phyloP scores from a whole-genome alignment of 441 rosid species.

The Adansonia grandidieri region DNA sequence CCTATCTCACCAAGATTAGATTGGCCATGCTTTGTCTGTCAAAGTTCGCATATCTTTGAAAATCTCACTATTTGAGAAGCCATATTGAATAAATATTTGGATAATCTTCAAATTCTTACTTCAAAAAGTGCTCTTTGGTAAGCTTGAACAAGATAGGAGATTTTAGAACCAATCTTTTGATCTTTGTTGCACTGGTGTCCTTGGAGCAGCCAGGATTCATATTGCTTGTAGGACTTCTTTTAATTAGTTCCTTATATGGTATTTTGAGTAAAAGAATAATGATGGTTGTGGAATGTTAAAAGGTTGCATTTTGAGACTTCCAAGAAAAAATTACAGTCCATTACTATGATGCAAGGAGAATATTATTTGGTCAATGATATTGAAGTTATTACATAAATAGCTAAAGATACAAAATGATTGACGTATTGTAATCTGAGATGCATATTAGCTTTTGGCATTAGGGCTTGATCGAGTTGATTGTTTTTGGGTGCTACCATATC shows the following conservation, averaged over 20 bases:
- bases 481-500: not conserved
- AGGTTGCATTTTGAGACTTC: not conserved
- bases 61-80: not conserved
- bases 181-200: not conserved
- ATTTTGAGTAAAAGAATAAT: conserved; percentile 12
- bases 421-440: not conserved
- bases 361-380: not conserved
- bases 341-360: conserved; percentile 1
- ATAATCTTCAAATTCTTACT: not conserved
- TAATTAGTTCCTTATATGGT: not conserved
- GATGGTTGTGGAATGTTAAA: not conserved
- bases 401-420: conserved; percentile 5
- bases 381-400: not conserved
- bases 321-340: not conserved
- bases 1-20: not conserved
- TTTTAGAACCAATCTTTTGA: not conserved
- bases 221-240: not conserved
- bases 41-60: not conserved
- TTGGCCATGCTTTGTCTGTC: not conserved
- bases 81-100: not conserved
- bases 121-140: not conserved
- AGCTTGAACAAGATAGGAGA: not conserved
- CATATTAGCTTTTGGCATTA: not conserved
- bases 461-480: no score
- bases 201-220: not conserved